A percentile compares a stretch with the other conserved stretches of the same genome.
Evolutionary conservation across 2,329 filamentous ascomycete genomes (phyloP).

Genomic region (Stemphylium vesicarium): DNA sequence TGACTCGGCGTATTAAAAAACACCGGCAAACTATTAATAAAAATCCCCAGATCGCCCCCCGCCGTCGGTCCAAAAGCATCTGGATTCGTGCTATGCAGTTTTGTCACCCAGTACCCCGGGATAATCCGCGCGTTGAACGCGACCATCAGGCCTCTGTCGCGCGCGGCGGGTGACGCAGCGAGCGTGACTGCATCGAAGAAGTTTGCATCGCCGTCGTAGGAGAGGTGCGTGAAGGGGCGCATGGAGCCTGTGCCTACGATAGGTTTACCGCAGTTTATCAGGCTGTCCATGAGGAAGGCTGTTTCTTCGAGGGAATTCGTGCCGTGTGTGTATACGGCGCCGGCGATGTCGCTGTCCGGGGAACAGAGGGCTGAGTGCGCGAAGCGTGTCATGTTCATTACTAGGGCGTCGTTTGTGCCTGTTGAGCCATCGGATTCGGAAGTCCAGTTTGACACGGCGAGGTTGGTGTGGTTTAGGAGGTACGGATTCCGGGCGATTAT

Average conservation of each 20-base stretch:
- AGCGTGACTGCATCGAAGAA: constrained; percentile 38
- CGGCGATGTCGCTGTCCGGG: constrained; percentile 35
- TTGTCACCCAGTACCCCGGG: constrained; percentile 35
- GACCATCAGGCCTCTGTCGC: constrained; percentile 33
- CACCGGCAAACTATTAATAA: constrained; percentile 34
- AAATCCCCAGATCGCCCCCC: constrained; percentile 32
- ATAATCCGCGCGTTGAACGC: constrained; percentile 40
- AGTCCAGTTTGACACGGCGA: constrained; percentile 39
- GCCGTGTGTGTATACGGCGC: constrained; percentile 38
- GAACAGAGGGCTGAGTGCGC: constrained; percentile 35
- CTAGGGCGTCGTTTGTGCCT: constrained; percentile 36
- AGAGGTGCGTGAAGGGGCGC: constrained; percentile 35
- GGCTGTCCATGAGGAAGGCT: constrained; percentile 34
- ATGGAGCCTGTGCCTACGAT: constrained; percentile 35
- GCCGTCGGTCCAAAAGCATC: constrained; percentile 35
- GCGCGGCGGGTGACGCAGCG: constrained; percentile 28
- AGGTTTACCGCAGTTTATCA: constrained; percentile 38
- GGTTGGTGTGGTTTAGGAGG: constrained; percentile 37
- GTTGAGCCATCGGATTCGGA: constrained; percentile 26
- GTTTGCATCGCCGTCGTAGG: constrained; percentile 36
- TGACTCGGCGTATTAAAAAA: constrained; percentile 36
- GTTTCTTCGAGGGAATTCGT: constrained; percentile 42
- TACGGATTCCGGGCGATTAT: constrained; percentile 38
- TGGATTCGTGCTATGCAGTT: constrained; percentile 33
- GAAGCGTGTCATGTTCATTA: constrained; percentile 44